Evolutionary conservation across 306 rosid genomes (phyloP).

Genomic region (Potentilla sterilis): DNA sequence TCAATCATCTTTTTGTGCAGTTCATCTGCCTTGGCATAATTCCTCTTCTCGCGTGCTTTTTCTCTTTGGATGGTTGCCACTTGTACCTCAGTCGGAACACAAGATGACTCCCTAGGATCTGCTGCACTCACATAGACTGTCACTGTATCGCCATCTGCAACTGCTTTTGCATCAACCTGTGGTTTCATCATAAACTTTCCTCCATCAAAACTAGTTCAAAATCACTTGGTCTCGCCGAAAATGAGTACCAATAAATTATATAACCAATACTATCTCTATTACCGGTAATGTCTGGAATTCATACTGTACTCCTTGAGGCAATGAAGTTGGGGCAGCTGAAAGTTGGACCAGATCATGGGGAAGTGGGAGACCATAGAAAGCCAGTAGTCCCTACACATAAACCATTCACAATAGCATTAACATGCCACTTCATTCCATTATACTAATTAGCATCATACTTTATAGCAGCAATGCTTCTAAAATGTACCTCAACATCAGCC

Average conservation of each 20-base stretch:
- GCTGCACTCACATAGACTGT: constrained; percentile 79
- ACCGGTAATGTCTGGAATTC: constrained; percentile 14
- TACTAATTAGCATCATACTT: not conserved
- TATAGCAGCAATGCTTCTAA: not conserved
- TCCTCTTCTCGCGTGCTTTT: constrained; percentile 48
- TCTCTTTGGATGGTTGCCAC: constrained; percentile 53
- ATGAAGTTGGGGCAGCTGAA: constrained; percentile 20
- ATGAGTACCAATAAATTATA: not conserved
- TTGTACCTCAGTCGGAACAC: constrained; percentile 52
- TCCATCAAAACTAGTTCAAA: constrained; percentile 13
- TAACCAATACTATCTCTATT: constrained; percentile 11
- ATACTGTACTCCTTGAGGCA: constrained; percentile 20
- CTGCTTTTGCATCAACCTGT: constrained; percentile 84
- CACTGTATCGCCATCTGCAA: constrained; percentile 85
- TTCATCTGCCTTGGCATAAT: constrained; percentile 61
- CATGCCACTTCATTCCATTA: not conserved
- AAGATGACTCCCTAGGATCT: constrained; percentile 67
- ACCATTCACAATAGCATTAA: not conserved
- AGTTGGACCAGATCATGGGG: constrained; percentile 22
- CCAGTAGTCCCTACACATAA: constrained; percentile 26
- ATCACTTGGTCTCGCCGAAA: not conserved
- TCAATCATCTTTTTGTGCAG: constrained; percentile 61
- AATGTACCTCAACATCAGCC: constrained; percentile 81
- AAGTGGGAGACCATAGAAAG: constrained; percentile 33
- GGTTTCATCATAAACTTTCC: constrained; percentile 24